Evolutionary conservation across 2,329 filamentous ascomycete species (phyloP).

Genomic region (Fusarium oligoseptatum): DNA sequence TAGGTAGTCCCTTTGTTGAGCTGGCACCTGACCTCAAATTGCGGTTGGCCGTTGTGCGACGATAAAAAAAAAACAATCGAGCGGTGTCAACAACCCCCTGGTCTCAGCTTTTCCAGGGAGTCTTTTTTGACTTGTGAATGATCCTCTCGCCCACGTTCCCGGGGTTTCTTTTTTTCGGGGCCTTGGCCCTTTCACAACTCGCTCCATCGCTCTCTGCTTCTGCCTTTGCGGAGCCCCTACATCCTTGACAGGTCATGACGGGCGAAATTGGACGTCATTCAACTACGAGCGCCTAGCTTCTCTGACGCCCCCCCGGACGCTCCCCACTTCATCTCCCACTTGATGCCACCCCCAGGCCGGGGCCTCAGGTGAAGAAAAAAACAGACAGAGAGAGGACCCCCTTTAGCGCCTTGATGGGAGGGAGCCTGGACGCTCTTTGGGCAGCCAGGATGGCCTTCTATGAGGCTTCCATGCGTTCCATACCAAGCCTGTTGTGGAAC

Average conservation of each 20-base stretch:
- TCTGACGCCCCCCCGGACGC: constrained; percentile 22
- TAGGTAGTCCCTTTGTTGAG: constrained; percentile 20
- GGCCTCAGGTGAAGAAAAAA: neutral
- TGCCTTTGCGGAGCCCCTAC: constrained; percentile 2
- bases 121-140: neutral
- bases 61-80: constrained; percentile 2
- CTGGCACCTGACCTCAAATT: constrained; percentile 40
- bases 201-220: constrained; percentile 4
- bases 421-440: constrained; percentile 30
- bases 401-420: constrained; percentile 18
- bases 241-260: constrained; percentile 41
- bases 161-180: constrained; percentile 15
- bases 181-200: neutral
- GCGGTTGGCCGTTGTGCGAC: constrained; percentile 33
- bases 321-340: constrained; percentile 37
- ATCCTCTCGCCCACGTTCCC: constrained; percentile 2
- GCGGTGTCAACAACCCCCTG: constrained; percentile 37
- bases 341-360: constrained; percentile 10
- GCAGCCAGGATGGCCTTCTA: constrained; percentile 34
- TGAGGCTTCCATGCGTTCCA: constrained; percentile 47
- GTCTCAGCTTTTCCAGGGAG: constrained; percentile 33
- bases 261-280: constrained; percentile 48
- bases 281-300: constrained; percentile 33
- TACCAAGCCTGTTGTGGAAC: constrained; percentile 37
- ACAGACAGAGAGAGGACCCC: neutral